Base-by-base conservation (phyloP, 2,329 filamentous ascomycete species). In the Thermoascus crustaceus region DNA sequence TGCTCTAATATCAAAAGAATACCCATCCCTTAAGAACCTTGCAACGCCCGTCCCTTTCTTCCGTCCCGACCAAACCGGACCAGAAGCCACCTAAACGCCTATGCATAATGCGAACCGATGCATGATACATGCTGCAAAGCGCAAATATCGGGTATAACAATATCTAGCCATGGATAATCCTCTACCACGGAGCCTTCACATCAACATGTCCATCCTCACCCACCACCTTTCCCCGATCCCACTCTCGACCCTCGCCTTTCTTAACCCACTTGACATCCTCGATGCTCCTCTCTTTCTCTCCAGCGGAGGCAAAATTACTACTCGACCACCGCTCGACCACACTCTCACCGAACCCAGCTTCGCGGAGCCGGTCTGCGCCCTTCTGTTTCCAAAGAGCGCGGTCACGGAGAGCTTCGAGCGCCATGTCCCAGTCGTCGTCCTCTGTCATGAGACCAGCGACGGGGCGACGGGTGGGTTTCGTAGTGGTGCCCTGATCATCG, bases 331-430 rank as follows among this genome's bases (percentile, higher is more conserved):
- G 78, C 48, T 72, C 69, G 39, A 94, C 76, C 49, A 87, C 76
- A 4, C 78, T 75, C 10, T 87, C 82, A 1, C 75, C 77, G 52
- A 94, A 93, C 0, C 87, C 88, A 0, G 85, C 86, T 13, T 75
- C 76, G 21, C 78, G 78, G 40, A 95, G 63, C 39, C 87, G 69
- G 34, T 87, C 80, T 5, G 83, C 83, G 19, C 86, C 85, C 46
- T 80, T 76, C 43, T 79, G 72, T 50, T 77, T 79, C 76, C 83
- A 87, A 45, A 79, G 80, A 46, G 85, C 76, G n/a, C 85, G 77
- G 54, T 94, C 86, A 24, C 82, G 75, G 37, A 85, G 70, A 4
- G 80, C 78, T 59, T 94, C 86, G 1, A 91, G 67, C 1, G 83
- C 78, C 48, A 85, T 76, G 29, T 85, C 82, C 87, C 86, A 94